phyloP scores from a whole-genome alignment of 148 eudicot species.

The Arbutus unedo region DNA sequence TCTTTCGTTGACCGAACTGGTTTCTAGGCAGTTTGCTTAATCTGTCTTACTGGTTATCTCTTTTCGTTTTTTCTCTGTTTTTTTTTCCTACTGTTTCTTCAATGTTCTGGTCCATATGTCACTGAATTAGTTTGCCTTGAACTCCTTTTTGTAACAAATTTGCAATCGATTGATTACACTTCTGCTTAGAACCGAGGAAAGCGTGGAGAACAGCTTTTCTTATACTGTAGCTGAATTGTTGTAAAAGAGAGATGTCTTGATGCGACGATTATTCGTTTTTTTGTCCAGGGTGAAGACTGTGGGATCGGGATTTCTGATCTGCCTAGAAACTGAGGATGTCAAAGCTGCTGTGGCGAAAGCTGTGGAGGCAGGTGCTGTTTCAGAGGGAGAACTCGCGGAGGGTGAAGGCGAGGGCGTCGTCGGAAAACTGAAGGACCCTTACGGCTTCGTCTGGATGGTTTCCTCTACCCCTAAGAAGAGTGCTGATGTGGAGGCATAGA shows the following conservation, averaged over 20 bases:
- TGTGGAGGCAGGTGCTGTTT: conserved; percentile 58
- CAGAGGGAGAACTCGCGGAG: conserved; percentile 48
- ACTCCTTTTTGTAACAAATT: background rate
- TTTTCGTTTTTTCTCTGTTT: background rate
- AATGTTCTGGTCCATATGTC: background rate
- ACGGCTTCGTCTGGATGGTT: conserved; percentile 61
- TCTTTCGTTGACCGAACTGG: background rate
- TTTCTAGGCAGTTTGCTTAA: background rate
- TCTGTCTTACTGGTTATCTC: background rate
- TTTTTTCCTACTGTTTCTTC: background rate
- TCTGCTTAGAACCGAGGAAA: too few species aligned
- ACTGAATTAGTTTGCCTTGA: background rate
- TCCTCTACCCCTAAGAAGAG: conserved; percentile 41
- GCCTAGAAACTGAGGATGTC: conserved; percentile 63
- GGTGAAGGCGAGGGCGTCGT: conserved; percentile 48
- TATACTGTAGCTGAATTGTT: too few species aligned
- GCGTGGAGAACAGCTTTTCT: too few species aligned
- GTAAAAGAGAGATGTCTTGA: too few species aligned
- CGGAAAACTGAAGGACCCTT: conserved; percentile 77
- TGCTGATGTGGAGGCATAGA: conserved; percentile 39
- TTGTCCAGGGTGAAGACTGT: conserved; percentile 34
- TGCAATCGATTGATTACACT: background rate
- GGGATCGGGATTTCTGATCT: conserved; percentile 37
- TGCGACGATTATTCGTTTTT: background rate
- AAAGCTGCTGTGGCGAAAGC: conserved; percentile 60